Evolutionary conservation across 164 flowering plant genomes (phyloP), one percentile per base, ranked within the genome.

Genomic region (Umbilicus rupestris): DNA sequence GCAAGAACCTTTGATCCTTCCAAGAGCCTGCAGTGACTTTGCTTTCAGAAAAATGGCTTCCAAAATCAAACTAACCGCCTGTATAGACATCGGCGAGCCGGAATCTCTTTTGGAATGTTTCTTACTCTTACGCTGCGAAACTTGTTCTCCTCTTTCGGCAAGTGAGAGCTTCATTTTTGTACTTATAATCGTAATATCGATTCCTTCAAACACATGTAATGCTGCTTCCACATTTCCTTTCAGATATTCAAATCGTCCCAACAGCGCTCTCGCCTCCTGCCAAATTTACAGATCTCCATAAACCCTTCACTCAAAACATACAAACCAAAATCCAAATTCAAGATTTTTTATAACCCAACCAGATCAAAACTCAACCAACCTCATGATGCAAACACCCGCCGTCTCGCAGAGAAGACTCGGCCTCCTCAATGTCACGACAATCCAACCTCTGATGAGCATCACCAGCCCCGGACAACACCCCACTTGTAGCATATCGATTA

Each of bases 131-230:
- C 69, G 83, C 46, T 87, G 86, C 49, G 73, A 77, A 42, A 80
- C 78, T 12, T 69, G 82, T 66, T 86, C 92, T 70, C 67, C 70
- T 78, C 79, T 81, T 74, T 79, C 87, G 20, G 85, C 72, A 62
- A 92, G 72, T 44, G 96, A 71, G 20, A 73, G 67, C 70, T 83
- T 87, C 66, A 92, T 87, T 73, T 85, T 89, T 44, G 96, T 83
- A 73, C 69, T 78, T 52, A 84, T 85, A 31, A 90, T 80, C 70
- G 81, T 79, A 66, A 92, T 79, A 67, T 95, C 96, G 42, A 95
- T 95, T 58, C 99, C 99, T 73, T 89, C 94, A 81, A 87, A 95
- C n/a, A 88, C 97, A 77, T 80, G 94, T 77, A 89, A 89, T 39
- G 99, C 97, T 47, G 84, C 94, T 81, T 92, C 94, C 45, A 82